These are phyloP conservation scores for Hypoxylon fuscum DNA, from an alignment of 495 filamentous ascomycete species.

Conservation along the genomic window DNA sequence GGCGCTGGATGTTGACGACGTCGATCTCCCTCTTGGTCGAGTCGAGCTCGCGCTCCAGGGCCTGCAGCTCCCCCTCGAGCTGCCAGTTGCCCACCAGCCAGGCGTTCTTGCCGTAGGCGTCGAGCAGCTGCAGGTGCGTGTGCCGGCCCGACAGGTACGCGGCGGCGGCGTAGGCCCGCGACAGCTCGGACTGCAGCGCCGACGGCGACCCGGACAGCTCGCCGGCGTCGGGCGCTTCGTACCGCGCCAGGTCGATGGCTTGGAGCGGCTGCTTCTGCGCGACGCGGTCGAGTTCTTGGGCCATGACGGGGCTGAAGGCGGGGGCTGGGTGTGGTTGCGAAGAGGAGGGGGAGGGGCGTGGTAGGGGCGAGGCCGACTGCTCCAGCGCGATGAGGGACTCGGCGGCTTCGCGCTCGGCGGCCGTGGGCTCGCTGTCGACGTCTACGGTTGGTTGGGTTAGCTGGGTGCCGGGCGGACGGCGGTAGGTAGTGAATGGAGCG, in stretches of 20 bases:
- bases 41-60: constrained; percentile 81
- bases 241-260: constrained; percentile 82
- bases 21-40: constrained; percentile 71
- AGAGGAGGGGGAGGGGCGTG: constrained; percentile 50
- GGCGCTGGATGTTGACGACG: constrained; percentile 73
- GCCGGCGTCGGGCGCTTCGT: constrained; percentile 66
- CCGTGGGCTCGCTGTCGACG: constrained; percentile 73
- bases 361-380: constrained; percentile 58
- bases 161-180: constrained; percentile 68
- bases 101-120: constrained; percentile 84
- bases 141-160: constrained; percentile 72
- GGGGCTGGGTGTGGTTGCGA: constrained; percentile 44
- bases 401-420: constrained; percentile 64
- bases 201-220: constrained; percentile 33
- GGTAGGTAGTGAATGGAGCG: constrained; percentile 2
- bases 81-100: constrained; percentile 89
- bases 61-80: constrained; percentile 74
- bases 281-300: constrained; percentile 64
- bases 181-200: constrained; percentile 40
- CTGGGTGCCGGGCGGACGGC: constrained; percentile 12
- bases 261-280: constrained; percentile 51
- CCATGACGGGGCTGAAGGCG: constrained; percentile 67
- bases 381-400: constrained; percentile 72
- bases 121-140: constrained; percentile 77
- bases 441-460: constrained; percentile 57